Evolutionary conservation across 2,329 filamentous ascomycete genomes (phyloP).

Genomic region (Fusarium beomiforme): DNA sequence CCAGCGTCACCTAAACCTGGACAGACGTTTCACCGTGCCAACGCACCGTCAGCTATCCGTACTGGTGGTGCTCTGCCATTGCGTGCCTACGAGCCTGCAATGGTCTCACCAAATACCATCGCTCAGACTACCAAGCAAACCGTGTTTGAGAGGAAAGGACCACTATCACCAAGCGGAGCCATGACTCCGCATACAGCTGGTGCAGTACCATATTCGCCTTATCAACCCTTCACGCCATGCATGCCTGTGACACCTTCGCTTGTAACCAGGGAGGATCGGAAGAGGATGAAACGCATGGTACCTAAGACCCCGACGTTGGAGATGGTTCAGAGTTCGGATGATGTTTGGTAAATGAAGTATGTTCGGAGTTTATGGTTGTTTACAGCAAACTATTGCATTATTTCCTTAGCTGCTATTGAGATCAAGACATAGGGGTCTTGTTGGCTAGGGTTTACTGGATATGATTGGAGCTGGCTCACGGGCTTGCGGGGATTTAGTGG

Average conservation of each 20-base stretch:
- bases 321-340: slow-evolving; percentile 70
- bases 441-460: slow-evolving; percentile 3
- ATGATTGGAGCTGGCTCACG: slow-evolving; percentile 12
- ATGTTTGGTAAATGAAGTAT: slow-evolving; percentile 67
- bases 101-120: slow-evolving; percentile 60
- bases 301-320: slow-evolving; percentile 70
- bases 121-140: slow-evolving; percentile 69
- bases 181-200: slow-evolving; percentile 71
- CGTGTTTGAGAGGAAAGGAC: slow-evolving; percentile 66
- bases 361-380: slow-evolving; percentile 10
- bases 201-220: slow-evolving; percentile 77
- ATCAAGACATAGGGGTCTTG: slow-evolving; percentile 24
- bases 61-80: slow-evolving; percentile 67
- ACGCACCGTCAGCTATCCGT: slow-evolving; percentile 64
- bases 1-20: slow-evolving; percentile 63
- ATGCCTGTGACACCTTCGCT: slow-evolving; percentile 81
- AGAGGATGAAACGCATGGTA: slow-evolving; percentile 71
- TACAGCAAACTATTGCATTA: slow-evolving; percentile 16
- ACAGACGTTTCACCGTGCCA: slow-evolving; percentile 59
- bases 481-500: slow-evolving; percentile 17
- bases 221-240: slow-evolving; percentile 80
- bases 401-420: slow-evolving; percentile 41
- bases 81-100: slow-evolving; percentile 68
- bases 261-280: slow-evolving; percentile 76
- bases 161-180: slow-evolving; percentile 65